Evolutionary conservation across 2,329 filamentous ascomycete genomes (phyloP), one percentile per base, ranked within the genome.

Genomic region (Chaetomium olivaceum): DNA sequence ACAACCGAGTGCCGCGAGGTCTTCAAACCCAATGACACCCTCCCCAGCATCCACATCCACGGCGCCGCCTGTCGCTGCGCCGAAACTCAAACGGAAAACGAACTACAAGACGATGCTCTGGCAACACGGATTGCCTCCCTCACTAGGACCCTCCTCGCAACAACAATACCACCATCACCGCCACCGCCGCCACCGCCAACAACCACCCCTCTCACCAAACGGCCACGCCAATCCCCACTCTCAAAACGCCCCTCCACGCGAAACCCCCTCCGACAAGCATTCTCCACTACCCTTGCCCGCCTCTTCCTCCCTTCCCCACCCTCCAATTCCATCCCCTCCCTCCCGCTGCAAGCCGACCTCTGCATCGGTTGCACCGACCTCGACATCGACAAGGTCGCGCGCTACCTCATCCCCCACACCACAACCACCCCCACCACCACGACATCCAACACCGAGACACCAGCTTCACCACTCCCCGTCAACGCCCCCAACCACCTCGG

Each of bases 31-130:
- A 66, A 62, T 50, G 29, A 57, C 50, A 62, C 58, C 6, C 57
- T 70, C 16, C 71, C 71, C 7, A 64, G 67, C 2, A 67, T 72
- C 57, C 61, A 63, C 54, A 33, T 72, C 4, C 71, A 72, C 60
- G 58, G 64, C 61, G 63, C 25, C 58, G 51, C 31, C 21, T 72
- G 71, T 60, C 65, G 61, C 21, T 72, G 71, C 62, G 43, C 4
- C 33, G 51, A 62, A 36, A 31, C 56, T 23, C 51, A 55, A 23
- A 51, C 55, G 12, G 52, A 59, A 5, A 21, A 62, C 12, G 39
- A 65, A 21, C 25, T 55, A 3, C 43, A 67, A 50, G 70, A 72
- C 55, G 52, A 59, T 11, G 52, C 58, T 12, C 68, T 72, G 33
- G 64, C 69, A 6, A 23, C 61, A 21, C 51, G 61, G 36, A 71